Percentiles rank a stretch among this genome's conserved stretches.
Evolutionary conservation across 1,284 basidiomycete genomes (phyloP).

Genomic region (Ustilago nuda): DNA sequence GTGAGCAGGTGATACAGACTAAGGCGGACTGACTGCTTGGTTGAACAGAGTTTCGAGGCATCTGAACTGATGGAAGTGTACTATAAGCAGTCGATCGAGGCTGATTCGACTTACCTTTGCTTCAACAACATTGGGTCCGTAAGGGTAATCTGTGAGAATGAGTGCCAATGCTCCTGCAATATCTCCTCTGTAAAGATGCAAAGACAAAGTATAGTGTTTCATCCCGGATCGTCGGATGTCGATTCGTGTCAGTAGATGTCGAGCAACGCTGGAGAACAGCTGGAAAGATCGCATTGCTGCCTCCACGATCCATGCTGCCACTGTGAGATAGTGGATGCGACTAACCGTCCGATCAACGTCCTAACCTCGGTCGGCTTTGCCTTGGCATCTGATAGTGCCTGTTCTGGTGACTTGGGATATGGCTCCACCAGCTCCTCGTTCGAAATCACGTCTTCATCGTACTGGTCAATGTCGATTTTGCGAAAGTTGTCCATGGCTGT

Average conservation of each 20-base stretch:
- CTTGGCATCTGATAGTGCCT: conserved; percentile 81
- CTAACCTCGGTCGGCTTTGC: conserved; percentile 80
- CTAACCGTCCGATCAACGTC: conserved; percentile 71
- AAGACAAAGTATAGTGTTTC: neutral
- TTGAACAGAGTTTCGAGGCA: too few relatives aligned
- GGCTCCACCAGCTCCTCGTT: conserved; percentile 83
- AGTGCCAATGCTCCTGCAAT: conserved; percentile 55
- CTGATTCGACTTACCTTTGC: conserved; percentile 52
- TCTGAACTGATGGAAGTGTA: neutral
- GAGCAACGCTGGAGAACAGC: neutral
- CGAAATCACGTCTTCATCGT: conserved; percentile 88
- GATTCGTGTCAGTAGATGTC: neutral
- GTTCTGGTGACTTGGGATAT: conserved; percentile 82
- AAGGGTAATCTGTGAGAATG: conserved; percentile 60
- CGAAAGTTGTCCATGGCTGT: conserved; percentile 74
- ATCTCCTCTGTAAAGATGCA: conserved; percentile 48
- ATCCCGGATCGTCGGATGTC: neutral
- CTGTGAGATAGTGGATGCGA: neutral
- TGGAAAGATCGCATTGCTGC: neutral
- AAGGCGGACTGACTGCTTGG: too few relatives aligned
- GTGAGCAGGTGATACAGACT: too few relatives aligned
- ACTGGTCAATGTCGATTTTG: conserved; percentile 93
- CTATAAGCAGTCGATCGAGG: neutral
- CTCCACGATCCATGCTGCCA: neutral
- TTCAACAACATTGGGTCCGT: conserved; percentile 57